These are phyloP conservation scores for Colletotrichum trifolii DNA, from an alignment of 2,329 filamentous ascomycete species.

Conservation along the genomic window DNA sequence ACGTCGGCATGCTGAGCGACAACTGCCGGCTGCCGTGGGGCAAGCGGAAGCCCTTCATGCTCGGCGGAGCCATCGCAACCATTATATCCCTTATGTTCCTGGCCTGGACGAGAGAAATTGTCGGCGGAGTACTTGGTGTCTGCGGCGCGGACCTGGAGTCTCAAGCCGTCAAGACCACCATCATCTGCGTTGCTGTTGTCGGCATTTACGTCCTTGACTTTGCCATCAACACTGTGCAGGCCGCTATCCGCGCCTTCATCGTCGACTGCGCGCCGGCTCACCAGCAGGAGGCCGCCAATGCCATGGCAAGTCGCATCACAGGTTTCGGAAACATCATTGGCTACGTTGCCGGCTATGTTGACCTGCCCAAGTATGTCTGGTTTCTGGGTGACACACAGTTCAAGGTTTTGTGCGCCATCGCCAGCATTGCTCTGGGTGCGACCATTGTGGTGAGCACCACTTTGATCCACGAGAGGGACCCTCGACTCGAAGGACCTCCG, in stretches of 20 bases:
- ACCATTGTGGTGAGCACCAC: conserved; percentile 79
- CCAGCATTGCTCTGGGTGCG: conserved; percentile 75
- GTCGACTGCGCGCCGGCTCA: conserved; percentile 92
- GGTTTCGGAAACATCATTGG: conserved; percentile 92
- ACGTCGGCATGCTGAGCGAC: conserved; percentile 84
- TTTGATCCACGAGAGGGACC: conserved; percentile 82
- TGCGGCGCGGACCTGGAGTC: conserved; percentile 79
- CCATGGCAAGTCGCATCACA: conserved; percentile 89
- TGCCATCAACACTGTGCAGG: conserved; percentile 96
- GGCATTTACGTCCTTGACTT: conserved; percentile 94
- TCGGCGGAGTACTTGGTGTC: conserved; percentile 73
- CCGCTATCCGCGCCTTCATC: conserved; percentile 90
- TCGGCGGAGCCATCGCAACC: conserved; percentile 75
- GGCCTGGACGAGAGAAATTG: conserved; percentile 79
- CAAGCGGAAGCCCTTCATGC: conserved; percentile 84
- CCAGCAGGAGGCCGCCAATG: conserved; percentile 93
- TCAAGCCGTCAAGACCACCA: conserved; percentile 68
- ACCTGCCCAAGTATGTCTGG: conserved; percentile 79
- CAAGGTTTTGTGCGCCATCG: conserved; percentile 89
- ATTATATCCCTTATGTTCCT: conserved; percentile 75
- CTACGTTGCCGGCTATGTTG: conserved; percentile 86
- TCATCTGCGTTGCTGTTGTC: conserved; percentile 83
- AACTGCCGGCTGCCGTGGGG: conserved; percentile 80
- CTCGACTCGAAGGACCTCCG: conserved; percentile 75
- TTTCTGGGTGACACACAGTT: conserved; percentile 92